Evolutionary conservation across 2,329 filamentous ascomycete species (phyloP).

Genomic region (Epichloe sylvatica): DNA sequence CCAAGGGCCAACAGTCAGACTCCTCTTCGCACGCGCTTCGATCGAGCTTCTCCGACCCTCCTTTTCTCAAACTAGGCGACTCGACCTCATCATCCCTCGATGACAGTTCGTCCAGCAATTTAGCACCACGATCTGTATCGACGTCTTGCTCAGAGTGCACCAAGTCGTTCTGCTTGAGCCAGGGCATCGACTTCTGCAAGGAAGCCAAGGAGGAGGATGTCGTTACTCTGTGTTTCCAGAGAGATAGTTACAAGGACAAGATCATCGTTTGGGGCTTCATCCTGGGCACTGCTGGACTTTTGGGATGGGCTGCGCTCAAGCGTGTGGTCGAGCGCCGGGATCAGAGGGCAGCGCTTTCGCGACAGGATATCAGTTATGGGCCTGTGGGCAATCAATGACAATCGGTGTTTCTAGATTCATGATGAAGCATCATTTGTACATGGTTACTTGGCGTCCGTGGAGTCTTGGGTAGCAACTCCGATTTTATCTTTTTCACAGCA

Average conservation of each 20-base stretch:
- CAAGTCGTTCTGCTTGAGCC: conserved; percentile 47
- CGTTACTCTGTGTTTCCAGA: conserved; percentile 50
- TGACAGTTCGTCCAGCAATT: background rate
- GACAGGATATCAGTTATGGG: conserved; percentile 17
- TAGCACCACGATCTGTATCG: conserved; percentile 23
- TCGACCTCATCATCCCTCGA: background rate
- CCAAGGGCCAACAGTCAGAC: conserved; percentile 20
- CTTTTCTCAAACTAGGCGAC: conserved; percentile 9
- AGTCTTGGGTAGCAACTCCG: background rate
- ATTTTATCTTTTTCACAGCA: background rate
- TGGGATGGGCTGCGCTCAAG: conserved; percentile 45
- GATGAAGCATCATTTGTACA: background rate
- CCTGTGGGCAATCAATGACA: conserved; percentile 6
- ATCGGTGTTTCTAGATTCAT: background rate
- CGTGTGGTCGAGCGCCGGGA: conserved; percentile 30
- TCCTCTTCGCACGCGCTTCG: conserved; percentile 12
- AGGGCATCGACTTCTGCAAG: conserved; percentile 49
- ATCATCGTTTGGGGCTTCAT: conserved; percentile 54
- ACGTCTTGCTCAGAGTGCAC: conserved; percentile 48
- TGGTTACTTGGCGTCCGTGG: background rate
- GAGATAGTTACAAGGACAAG: conserved; percentile 52
- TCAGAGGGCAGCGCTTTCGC: conserved; percentile 16
- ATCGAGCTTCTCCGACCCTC: conserved; percentile 11
- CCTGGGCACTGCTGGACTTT: conserved; percentile 40
- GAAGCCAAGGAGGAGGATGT: conserved; percentile 48